phyloP scores from a whole-genome alignment of 352 stramenopile species.

The Phytopythium chamaehyphon region DNA sequence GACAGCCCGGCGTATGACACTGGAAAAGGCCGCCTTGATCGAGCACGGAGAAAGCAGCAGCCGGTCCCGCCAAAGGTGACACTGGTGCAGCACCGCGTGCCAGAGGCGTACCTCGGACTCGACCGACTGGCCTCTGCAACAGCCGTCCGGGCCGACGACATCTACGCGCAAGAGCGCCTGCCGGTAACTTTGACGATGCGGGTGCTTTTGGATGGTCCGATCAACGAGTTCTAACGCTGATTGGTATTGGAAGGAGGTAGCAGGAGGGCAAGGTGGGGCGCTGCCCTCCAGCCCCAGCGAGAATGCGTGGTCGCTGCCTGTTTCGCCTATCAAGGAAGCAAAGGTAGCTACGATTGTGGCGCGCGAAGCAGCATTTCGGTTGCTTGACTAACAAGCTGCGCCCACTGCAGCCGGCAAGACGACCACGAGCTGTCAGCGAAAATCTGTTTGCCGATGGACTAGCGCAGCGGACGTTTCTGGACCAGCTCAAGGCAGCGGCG shows the following conservation, averaged over 20 bases:
- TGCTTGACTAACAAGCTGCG: not conserved
- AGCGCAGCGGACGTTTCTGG: slow-evolving; percentile 38
- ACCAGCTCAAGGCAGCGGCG: slow-evolving; percentile 41
- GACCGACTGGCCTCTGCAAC: slow-evolving; percentile 15
- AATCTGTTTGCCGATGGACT: slow-evolving; percentile 44
- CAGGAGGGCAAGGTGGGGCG: not conserved
- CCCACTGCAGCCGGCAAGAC: slow-evolving; percentile 7
- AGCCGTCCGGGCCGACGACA: slow-evolving; percentile 24
- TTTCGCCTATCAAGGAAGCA: slow-evolving; percentile 46
- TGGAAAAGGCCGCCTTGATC: not conserved
- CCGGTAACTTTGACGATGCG: not conserved
- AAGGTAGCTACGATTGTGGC: slow-evolving; percentile 17
- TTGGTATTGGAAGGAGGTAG: not conserved
- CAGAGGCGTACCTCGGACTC: slow-evolving; percentile 21
- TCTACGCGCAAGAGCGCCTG: slow-evolving; percentile 34
- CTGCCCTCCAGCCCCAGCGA: slow-evolving; percentile 2
- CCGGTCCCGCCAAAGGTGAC: slow-evolving; percentile 46
- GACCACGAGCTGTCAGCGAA: slow-evolving; percentile 23
- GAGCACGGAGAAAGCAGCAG: slow-evolving; percentile 22
- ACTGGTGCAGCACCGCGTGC: slow-evolving; percentile 24
- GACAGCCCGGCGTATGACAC: not conserved
- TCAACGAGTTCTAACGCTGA: not conserved
- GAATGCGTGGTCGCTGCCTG: slow-evolving; percentile 19
- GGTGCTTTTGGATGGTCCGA: not conserved
- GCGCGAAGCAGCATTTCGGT: not conserved